Conservation (phyloP, 2,329 filamentous ascomycete genomes). For the Teratosphaeria gauchensis region DNA sequence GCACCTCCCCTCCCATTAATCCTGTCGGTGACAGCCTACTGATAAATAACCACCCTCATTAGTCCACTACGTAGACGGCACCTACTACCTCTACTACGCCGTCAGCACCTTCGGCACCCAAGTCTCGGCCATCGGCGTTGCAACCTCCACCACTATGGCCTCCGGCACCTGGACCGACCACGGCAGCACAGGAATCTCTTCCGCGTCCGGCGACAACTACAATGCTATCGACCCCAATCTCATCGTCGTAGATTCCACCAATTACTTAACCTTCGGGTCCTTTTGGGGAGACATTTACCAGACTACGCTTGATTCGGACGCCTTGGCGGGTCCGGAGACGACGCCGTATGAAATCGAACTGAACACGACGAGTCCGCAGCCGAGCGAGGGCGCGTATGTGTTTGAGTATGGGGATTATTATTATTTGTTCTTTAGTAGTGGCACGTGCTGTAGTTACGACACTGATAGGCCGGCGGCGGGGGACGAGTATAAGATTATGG, state of each 20-base stretch:
- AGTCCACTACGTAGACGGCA: constrained; percentile 45
- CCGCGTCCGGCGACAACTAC: constrained; percentile 29
- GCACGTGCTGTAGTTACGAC: constrained; percentile 54
- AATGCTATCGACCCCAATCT: constrained; percentile 46
- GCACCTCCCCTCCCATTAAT: no score
- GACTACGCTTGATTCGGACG: constrained; percentile 39
- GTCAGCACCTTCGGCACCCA: constrained; percentile 53
- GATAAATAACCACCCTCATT: no score
- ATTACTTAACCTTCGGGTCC: constrained; percentile 53
- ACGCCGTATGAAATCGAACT: constrained; percentile 3
- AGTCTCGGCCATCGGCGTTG: constrained; percentile 52
- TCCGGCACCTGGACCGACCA: constrained; percentile 51
- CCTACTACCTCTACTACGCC: constrained; percentile 56
- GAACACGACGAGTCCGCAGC: constrained; percentile 1
- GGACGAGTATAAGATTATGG: constrained; percentile 56
- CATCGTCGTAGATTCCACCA: constrained; percentile 34
- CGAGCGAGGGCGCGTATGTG: constrained; percentile 22
- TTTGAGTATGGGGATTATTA: constrained; percentile 47
- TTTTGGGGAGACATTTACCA: constrained; percentile 60
- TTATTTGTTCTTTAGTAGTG: constrained; percentile 55
- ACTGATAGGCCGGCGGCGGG: constrained; percentile 42
- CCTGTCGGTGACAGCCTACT: no score
- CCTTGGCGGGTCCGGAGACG: constrained; percentile 27
- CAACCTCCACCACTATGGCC: constrained; percentile 41
- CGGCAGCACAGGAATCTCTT: constrained; percentile 47